Conservation (phyloP, 805 yeast species). For the Candida oleophila region DNA sequence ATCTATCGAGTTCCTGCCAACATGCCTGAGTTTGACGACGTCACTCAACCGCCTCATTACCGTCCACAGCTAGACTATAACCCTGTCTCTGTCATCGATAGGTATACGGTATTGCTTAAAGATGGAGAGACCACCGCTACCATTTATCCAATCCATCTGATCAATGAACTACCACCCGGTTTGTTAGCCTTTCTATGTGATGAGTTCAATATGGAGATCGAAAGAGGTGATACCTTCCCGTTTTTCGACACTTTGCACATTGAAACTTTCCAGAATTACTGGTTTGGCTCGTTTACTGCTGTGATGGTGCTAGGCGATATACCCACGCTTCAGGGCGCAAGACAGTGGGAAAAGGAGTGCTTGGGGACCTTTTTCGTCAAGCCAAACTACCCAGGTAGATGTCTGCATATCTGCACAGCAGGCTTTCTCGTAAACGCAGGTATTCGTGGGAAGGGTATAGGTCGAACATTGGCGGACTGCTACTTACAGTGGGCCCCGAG, state of each 20-base stretch:
- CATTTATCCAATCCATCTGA: constrained; percentile 75
- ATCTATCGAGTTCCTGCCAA: neutral
- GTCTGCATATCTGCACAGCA: constrained; percentile 90
- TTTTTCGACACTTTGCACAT: constrained; percentile 76
- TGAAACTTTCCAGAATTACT: constrained; percentile 75
- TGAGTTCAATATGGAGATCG: constrained; percentile 91
- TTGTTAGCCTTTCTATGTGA: constrained; percentile 79
- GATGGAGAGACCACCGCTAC: constrained; percentile 94
- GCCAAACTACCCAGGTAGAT: constrained; percentile 90
- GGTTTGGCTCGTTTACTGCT: constrained; percentile 88
- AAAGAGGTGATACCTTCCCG: constrained; percentile 83
- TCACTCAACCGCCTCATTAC: constrained; percentile 46
- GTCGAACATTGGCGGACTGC: constrained; percentile 79
- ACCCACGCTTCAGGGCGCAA: constrained; percentile 43
- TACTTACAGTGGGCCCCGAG: constrained; percentile 88
- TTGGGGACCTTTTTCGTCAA: constrained; percentile 82
- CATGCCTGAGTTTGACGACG: constrained; percentile 54
- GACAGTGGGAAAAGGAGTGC: constrained; percentile 92
- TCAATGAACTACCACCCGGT: constrained; percentile 72
- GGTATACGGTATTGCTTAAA: constrained; percentile 75
- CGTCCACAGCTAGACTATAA: constrained; percentile 42
- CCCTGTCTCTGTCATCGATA: constrained; percentile 43
- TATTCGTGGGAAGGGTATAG: constrained; percentile 89
- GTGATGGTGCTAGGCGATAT: constrained; percentile 76
- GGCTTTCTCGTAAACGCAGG: constrained; percentile 90